Percentiles rank a stretch among this genome's conserved stretches.
Evolutionary conservation across 2,329 filamentous ascomycete species (phyloP).

Genomic region (Coleophoma crateriformis): DNA sequence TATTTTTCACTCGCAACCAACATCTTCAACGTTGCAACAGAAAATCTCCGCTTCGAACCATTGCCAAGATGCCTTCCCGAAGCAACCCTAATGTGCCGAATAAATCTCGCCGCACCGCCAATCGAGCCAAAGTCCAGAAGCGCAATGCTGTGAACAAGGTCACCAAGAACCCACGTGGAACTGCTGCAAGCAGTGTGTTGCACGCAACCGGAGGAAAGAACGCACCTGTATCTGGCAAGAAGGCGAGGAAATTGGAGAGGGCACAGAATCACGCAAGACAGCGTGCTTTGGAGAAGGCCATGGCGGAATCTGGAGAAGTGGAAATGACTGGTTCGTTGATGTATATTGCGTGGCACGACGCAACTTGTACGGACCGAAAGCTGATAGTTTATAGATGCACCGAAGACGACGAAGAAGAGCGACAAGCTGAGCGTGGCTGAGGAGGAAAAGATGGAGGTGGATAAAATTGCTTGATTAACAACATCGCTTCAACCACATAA

Average conservation of each 20-base stretch:
- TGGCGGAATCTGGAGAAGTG: conserved; percentile 25
- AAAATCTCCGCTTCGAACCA: conserved; percentile 4
- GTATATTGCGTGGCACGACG: background rate
- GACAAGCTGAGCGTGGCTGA: conserved; percentile 5
- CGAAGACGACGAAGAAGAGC: conserved; percentile 16
- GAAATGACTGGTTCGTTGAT: conserved; percentile 22
- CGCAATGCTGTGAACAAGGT: conserved; percentile 19
- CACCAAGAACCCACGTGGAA: conserved; percentile 25
- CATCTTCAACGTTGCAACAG: background rate
- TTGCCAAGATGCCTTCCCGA: conserved; percentile 24
- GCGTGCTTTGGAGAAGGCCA: conserved; percentile 24
- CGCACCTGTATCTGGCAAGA: conserved; percentile 26
- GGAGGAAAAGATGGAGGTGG: conserved; percentile 17
- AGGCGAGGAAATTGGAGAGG: conserved; percentile 26
- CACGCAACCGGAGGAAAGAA: conserved; percentile 24
- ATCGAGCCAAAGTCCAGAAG: conserved; percentile 24
- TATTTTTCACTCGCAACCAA: background rate
- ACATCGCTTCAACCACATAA: background rate
- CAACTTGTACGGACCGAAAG: background rate
- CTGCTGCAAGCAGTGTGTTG: conserved; percentile 21
- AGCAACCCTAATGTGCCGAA: conserved; percentile 28
- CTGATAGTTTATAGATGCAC: conserved; percentile 16
- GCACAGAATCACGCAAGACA: conserved; percentile 24
- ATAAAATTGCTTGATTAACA: conserved; percentile 9
- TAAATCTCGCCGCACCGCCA: conserved; percentile 24